Conservation (phyloP, 495 filamentous ascomycete species). For the Aspergillus haitiensis region DNA sequence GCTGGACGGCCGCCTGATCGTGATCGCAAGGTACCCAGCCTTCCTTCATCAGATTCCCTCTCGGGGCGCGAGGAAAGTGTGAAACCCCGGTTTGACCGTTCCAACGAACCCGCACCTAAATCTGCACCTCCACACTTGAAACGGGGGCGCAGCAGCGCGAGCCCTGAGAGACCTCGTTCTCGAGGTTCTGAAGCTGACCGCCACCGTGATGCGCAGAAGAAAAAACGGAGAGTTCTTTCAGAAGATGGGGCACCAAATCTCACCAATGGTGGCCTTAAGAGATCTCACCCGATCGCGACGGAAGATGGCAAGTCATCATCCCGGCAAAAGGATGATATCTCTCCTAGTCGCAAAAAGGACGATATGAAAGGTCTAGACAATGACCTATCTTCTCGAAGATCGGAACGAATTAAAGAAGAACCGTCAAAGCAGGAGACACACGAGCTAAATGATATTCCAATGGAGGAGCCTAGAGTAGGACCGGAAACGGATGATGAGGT, state of each 20-base stretch:
- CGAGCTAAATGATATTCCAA: constrained; percentile 34
- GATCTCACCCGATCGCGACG: constrained; percentile 26
- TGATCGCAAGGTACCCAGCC: constrained; percentile 37
- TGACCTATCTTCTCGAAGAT: constrained; percentile 10
- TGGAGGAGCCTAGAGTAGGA: constrained; percentile 30
- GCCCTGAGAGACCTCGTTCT: constrained; percentile 61
- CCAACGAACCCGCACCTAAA: constrained; percentile 32
- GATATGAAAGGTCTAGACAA: constrained; percentile 24
- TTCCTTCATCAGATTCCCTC: constrained; percentile 46
- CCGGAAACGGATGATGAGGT: constrained; percentile 44
- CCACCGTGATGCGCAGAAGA: constrained; percentile 41
- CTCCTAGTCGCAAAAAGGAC: constrained; percentile 20
- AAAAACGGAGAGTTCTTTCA: constrained; percentile 52
- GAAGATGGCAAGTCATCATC: constrained; percentile 30
- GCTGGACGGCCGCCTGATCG: constrained; percentile 46
- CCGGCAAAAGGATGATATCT: constrained; percentile 28
- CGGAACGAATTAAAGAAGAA: constrained; percentile 37
- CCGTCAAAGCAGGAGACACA: constrained; percentile 29
- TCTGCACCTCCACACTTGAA: constrained; percentile 44
- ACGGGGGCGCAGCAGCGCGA: constrained; percentile 64
- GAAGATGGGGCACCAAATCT: constrained; percentile 41
- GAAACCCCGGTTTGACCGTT: constrained; percentile 35
- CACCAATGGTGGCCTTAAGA: constrained; percentile 35
- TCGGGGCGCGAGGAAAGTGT: constrained; percentile 41
- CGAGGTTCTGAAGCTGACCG: constrained; percentile 48